phyloP scores from a whole-genome alignment of 768 basidiomycete species.

The Naganishia kalamii region DNA sequence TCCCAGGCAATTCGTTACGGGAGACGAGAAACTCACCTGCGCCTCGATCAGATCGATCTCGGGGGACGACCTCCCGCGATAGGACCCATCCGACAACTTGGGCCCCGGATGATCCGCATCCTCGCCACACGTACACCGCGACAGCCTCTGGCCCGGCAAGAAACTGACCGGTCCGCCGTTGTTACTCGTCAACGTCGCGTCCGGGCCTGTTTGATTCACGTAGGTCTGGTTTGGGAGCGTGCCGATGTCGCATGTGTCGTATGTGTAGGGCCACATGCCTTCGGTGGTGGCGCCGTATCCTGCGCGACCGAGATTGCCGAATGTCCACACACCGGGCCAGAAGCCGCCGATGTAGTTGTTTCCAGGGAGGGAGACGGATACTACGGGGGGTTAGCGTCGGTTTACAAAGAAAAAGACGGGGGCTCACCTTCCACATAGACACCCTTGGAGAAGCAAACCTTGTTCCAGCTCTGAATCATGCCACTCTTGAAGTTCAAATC shows the following conservation, averaged over 20 bases:
- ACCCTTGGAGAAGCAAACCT: conserved; percentile 57
- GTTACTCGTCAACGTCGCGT: conserved; percentile 34
- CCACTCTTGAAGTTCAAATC: conserved; percentile 68
- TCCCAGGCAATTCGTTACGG: too few relatives aligned
- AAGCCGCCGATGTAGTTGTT: conserved; percentile 37
- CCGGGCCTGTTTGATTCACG: conserved; percentile 33
- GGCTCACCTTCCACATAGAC: conserved; percentile 60
- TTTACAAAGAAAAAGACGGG: neutral
- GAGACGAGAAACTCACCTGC: conserved; percentile 31
- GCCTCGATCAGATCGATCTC: conserved; percentile 89
- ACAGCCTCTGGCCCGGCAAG: conserved; percentile 79
- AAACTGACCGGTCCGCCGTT: conserved; percentile 30
- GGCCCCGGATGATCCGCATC: conserved; percentile 80
- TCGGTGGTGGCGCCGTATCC: conserved; percentile 87
- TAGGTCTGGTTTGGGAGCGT: conserved; percentile 74
- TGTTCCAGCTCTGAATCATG: conserved; percentile 75
- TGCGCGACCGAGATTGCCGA: conserved; percentile 75
- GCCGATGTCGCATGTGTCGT: conserved; percentile 76
- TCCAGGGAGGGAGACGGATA: conserved; percentile 39
- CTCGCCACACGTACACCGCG: conserved; percentile 78
- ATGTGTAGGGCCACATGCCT: conserved; percentile 79
- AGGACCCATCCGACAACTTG: conserved; percentile 63
- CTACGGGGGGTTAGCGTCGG: conserved; percentile 25
- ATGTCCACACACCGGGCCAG: conserved; percentile 89
- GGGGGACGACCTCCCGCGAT: conserved; percentile 71